A percentile compares a stretch with the other conserved stretches of the same genome.
Conservation (phyloP, 2,329 filamentous ascomycete genomes). For the Calonectria multiphialidica region DNA sequence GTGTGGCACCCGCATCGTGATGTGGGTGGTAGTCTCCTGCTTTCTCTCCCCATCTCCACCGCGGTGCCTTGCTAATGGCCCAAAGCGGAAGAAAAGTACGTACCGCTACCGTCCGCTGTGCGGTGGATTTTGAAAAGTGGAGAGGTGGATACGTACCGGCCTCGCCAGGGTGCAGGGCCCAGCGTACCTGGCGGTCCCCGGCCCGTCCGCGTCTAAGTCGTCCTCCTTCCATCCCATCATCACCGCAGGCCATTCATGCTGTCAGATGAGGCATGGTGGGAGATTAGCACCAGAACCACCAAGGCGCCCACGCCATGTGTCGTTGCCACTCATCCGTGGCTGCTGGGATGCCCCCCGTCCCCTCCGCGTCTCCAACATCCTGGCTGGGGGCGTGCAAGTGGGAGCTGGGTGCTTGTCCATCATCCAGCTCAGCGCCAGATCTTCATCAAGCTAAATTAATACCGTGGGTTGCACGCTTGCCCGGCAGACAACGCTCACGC, state of each 20-base stretch:
- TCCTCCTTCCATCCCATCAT: conserved; percentile 38
- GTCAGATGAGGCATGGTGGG: conserved; percentile 42
- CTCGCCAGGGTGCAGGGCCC: conserved; percentile 8
- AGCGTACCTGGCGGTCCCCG: conserved; percentile 22
- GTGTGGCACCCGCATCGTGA: conserved; percentile 4
- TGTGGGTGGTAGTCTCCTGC: conserved; percentile 18
- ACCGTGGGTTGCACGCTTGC: conserved; percentile 27
- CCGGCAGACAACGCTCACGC: conserved; percentile 31
- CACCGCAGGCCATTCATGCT: conserved; percentile 28
- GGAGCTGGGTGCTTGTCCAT: conserved; percentile 13
- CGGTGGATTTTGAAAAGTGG: conserved; percentile 11
- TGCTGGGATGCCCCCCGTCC: conserved; percentile 36
- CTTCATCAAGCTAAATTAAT: conserved; percentile 35
- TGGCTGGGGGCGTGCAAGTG: conserved; percentile 4
- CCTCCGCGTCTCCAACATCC: conserved; percentile 38
- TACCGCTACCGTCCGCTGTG: not conserved
- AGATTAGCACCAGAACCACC: conserved; percentile 39
- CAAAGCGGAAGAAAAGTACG: conserved; percentile 18
- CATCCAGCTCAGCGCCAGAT: conserved; percentile 36
- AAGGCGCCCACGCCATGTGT: conserved; percentile 39
- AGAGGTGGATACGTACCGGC: conserved; percentile 23
- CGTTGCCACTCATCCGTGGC: conserved; percentile 32
- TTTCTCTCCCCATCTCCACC: conserved; percentile 16
- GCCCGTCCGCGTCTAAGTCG: conserved; percentile 40
- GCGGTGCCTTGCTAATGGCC: not conserved